Base-by-base conservation (phyloP, 257 asterid species). In the Verbascum thapsus region DNA sequence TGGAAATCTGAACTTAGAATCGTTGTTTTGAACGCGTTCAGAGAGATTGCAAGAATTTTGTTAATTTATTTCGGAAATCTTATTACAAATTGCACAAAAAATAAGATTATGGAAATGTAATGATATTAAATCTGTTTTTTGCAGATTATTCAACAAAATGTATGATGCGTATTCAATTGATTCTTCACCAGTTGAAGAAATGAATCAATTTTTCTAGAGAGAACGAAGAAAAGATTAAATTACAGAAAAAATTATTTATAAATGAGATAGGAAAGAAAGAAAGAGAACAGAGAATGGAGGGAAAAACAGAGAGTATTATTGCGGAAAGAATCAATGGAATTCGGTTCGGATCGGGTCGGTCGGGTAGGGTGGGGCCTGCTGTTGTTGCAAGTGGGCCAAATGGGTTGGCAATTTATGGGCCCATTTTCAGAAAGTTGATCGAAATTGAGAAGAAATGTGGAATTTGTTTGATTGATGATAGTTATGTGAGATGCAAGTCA, bases 401-500 rank as follows among this genome's bases (percentile, higher is more conserved):
- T 2, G 47, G 72, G 40, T 11, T 39, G 30, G 26, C 53, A 13
- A 64, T 23, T 39, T 38, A 22, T 11, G 53, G 59, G 66, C 52
- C 63, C 63, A 42, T 40, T 13, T 3, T 64, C 5, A 13, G 42
- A 10, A 48, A 63, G 48, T 62, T 23, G 12, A 16, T n/a, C 34
- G n/a, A 23, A 53, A 47, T 26, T 40, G 59, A 57, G 70, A 67
- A 26, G 32, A 5, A 26, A 26, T n/a, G 32, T 61, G 54, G 52
- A 13, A 38, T 38, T 7, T 38, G 10, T 7, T 7, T 38, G 10
- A 0, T 7, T 7, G 11, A 26, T 35, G 65, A 54, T 62, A 3
- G 67, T 69, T 43, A 26, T 57, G 79, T 74, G 68, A 55, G 17
- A 13, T 12, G 64, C 56, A 74, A 74, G 72, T 52, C 45, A 65